Base-by-base conservation (phyloP, 345 rosid species). In the Pugionium dolabratum region DNA sequence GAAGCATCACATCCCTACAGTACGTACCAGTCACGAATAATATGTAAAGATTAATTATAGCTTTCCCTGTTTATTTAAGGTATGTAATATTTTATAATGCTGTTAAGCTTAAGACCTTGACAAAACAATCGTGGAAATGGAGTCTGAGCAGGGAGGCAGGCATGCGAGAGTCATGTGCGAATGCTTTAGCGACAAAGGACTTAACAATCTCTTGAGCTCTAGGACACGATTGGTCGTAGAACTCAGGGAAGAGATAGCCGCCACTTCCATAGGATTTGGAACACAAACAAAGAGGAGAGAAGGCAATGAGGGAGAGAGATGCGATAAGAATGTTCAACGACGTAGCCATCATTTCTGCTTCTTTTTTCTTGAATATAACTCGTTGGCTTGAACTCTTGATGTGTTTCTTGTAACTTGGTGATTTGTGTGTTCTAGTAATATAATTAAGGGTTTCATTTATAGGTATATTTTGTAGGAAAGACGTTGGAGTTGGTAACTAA, bases 1-100 rank as follows among this genome's bases (percentile, higher is more conserved):
- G 96, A 89, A 59, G 85, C 95, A 73, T 91, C 98, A 55, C 98
- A 91, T 6, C 98, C 96, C 98, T 91, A 18, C 18, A 18, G 18
- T 18, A 18, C 18, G 18, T 18, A 18, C 18, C 18, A 18, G 18
- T 18, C 18, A 18, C 18, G 18, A 18, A 18, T 18, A 18, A 18
- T 18, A 18, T 18, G 18, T 18, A 18, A 18, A 18, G 18, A 18
- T 18, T 18, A 18, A 18, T 18, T 18, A 18, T 18, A 18, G 18
- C 18, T 18, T 18, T 18, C 18, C 18, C 18, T 18, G 0, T 18
- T 18, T 18, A 18, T 18, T 18, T 18, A 18, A 18, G 18, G 18
- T 18, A 18, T 18, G 18, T 18, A 18, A 18, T 18, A 18, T 18
- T 18, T 18, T 18, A 18, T 29, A 18, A 18, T 18, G 18, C 0